These are phyloP conservation scores for Funneliformis geosporum DNA, from an alignment of 192 early-diverging fungal species.

Conservation along the genomic window DNA sequence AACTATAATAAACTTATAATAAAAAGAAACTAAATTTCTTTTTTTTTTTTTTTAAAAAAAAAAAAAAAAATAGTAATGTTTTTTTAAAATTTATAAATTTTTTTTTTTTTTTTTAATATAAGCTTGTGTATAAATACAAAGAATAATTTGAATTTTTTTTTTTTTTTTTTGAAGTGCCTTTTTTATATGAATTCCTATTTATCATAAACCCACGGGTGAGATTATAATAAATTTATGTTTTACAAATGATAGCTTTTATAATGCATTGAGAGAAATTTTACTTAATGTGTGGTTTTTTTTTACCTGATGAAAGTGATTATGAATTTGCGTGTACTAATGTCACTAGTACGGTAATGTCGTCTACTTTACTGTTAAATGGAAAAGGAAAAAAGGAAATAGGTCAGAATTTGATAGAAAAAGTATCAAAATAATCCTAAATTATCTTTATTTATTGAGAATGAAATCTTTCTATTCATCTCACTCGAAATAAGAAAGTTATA, in stretches of 20 bases:
- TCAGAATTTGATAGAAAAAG: conserved; percentile 1
- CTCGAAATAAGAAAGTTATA: neutral
- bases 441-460: neutral
- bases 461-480: neutral
- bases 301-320: neutral
- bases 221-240: neutral
- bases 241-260: neutral
- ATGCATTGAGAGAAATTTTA: neutral
- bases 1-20: too few species aligned
- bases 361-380: conserved; percentile 47
- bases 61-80: too few species aligned
- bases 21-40: too few species aligned
- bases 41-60: too few species aligned
- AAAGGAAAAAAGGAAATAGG: conserved; percentile 14
- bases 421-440: neutral
- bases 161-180: neutral
- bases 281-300: neutral
- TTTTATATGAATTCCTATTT: neutral
- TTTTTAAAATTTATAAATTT: too few species aligned
- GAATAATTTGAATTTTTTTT: neutral
- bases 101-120: neutral
- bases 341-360: conserved; percentile 61
- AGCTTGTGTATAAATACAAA: neutral
- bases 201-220: neutral
- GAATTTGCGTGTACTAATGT: conserved; percentile 45